Evolutionary conservation across 352 stramenopile species (phyloP), one percentile per base, ranked within the genome.

Genomic region (Phytophthora megakarya): DNA sequence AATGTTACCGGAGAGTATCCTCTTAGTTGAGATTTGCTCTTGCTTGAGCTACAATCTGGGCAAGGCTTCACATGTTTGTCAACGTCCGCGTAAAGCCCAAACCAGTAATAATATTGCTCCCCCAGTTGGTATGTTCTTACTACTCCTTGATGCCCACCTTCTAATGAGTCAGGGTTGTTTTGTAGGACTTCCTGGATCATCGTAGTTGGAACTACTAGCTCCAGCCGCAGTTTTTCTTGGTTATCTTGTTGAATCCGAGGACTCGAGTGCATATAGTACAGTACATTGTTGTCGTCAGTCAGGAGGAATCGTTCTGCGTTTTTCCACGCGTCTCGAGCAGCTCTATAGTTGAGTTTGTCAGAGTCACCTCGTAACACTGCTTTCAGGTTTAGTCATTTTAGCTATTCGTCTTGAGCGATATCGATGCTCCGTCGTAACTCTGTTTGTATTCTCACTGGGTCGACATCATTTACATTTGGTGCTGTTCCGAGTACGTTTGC

Each of bases 181-280:
- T 61, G 33, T 1, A 61, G 25, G 8, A 61, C 45, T 26, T 67
- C 58, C 11, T 42, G 25, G 33, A 57, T 55, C n/a, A n/a, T n/a
- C n/a, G n/a, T n/a, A n/a, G n/a, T n/a, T n/a, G n/a, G n/a, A n/a
- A n/a, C n/a, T n/a, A n/a, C n/a, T n/a, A n/a, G n/a, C n/a, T n/a
- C n/a, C n/a, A n/a, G n/a, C n/a, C n/a, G n/a, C n/a, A n/a, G n/a
- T n/a, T n/a, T n/a, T n/a, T n/a, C n/a, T n/a, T n/a, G n/a, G n/a
- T n/a, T n/a, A n/a, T n/a, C n/a, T n/a, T n/a, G n/a, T n/a, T n/a
- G n/a, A n/a, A n/a, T n/a, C n/a, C 47, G 42, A 33, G 9, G 46
- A 16, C 33, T 39, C 18, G 32, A 21, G 15, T 35, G 30, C 4
- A 54, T 1, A 40, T 50, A 49, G 15, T 60, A 50, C 1, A 60